Base-by-base conservation (phyloP, 2,329 filamentous ascomycete species). In the Venturia aucupariae region DNA sequence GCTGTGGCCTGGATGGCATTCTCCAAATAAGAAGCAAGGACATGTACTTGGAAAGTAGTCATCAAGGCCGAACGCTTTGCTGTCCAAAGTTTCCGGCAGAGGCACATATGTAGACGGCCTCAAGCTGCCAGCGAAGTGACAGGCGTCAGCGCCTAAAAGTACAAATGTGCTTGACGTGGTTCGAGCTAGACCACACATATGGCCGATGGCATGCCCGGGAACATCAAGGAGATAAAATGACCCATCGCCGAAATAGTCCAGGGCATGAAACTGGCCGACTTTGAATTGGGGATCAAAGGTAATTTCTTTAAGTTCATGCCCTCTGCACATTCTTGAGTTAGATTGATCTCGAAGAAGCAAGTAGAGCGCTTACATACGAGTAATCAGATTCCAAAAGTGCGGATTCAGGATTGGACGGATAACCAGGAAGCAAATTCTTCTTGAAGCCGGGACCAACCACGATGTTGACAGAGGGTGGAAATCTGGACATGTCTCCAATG, bases 161-260 rank as follows among this genome's bases (percentile, higher is more conserved):
- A 80, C 65, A 64, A 79, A 80, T 0, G 76, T 76, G 35, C 72
- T 69, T 0, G 63, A 62, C 0, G 73, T 76, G 0, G 75, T 76
- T 10, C 79, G 69, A 1, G 77, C 78, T 4, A 81, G 67, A 1
- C 71, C 79, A 55, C 73, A 78, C 0, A 80, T 69, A 39, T 65
- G 64, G 17, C 64, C 64, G 17, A 65, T 64, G 6, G 64, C 46
- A 10, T 65, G 82, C 35, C 83, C 83, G 0, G 82, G 81, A 3
- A 78, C 76, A 67, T 82, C 74, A 35, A 85, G 74, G 1, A 85
- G 74, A 68, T 84, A 84, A 67, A 86, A 82, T 24, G 74, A 78
- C 0, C 82, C 82, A 68, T 86, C 83, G 2, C 78, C 78, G 64
- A 84, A 85, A 68, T 78, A 84, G 69, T 86, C 82, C 35, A 74